Evolutionary conservation across 2,329 filamentous ascomycete species (phyloP).

Genomic region (Ilyonectria sp.): DNA sequence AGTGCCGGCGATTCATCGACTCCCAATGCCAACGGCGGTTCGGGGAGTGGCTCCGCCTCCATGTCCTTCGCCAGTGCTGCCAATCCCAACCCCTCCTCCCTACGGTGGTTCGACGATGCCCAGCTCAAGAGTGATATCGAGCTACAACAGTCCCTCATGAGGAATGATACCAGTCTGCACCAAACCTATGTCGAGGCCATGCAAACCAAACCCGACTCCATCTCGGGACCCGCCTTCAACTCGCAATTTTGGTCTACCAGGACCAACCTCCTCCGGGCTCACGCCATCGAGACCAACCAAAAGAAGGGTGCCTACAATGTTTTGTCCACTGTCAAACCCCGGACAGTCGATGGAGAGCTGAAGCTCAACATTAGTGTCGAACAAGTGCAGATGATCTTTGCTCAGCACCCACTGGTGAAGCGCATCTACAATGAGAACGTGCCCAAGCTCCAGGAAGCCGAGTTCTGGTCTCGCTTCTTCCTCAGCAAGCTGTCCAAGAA

Average conservation of each 20-base stretch:
- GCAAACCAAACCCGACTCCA: constrained; percentile 85
- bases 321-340: constrained; percentile 87
- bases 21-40: constrained; percentile 46
- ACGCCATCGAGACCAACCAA: constrained; percentile 91
- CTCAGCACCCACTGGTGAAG: constrained; percentile 91
- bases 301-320: constrained; percentile 94
- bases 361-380: constrained; percentile 91
- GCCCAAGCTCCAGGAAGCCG: constrained; percentile 81
- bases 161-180: constrained; percentile 81
- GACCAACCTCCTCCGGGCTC: constrained; percentile 86
- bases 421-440: constrained; percentile 95
- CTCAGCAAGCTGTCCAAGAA: constrained; percentile 92
- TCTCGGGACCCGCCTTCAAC: constrained; percentile 86
- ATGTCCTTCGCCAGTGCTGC: constrained; percentile 85
- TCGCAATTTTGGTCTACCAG: constrained; percentile 95
- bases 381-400: constrained; percentile 93
- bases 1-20: constrained; percentile 50
- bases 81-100: constrained; percentile 66
- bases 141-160: constrained; percentile 90
- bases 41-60: constrained; percentile 71
- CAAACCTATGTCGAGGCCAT: constrained; percentile 91
- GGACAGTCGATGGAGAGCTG: constrained; percentile 66
- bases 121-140: constrained; percentile 83
- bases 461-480: constrained; percentile 97
- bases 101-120: constrained; percentile 85